These are phyloP conservation scores for Rhododendron molle DNA, from an alignment of 148 eudicot genomes.

Conservation along the genomic window DNA sequence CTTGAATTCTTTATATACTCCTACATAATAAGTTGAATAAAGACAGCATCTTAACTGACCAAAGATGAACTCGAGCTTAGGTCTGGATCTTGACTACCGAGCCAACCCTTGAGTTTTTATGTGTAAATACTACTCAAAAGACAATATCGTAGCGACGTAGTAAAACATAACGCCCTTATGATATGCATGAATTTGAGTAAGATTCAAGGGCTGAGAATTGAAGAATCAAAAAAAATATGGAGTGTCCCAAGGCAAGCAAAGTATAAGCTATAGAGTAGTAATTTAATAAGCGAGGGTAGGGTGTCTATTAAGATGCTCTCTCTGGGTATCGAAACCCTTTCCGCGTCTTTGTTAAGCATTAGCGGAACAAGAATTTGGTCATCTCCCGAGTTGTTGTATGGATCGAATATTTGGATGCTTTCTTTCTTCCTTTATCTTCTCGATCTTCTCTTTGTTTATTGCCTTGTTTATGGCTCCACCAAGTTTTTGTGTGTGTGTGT, in stretches of 20 bases:
- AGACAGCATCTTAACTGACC: too few species aligned
- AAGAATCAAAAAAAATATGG: neutral
- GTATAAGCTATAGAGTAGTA: too few species aligned
- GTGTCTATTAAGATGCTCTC: neutral
- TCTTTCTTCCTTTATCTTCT: neutral
- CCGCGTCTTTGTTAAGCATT: constrained; percentile 20
- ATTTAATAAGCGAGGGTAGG: neutral
- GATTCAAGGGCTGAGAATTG: neutral
- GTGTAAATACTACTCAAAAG: too few species aligned
- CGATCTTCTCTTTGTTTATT: neutral
- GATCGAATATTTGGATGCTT: constrained; percentile 1
- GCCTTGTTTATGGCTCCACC: neutral
- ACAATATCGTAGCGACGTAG: neutral
- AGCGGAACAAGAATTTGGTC: constrained; percentile 17
- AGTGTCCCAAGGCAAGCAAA: constrained; percentile 22
- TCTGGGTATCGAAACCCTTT: constrained; percentile 18
- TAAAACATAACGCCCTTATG: neutral
- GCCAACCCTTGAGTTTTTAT: neutral
- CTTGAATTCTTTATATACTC: too few species aligned
- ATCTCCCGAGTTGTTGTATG: neutral
- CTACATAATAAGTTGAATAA: too few species aligned
- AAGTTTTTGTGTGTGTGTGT: neutral
- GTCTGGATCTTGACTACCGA: neutral
- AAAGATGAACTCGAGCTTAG: too few species aligned
- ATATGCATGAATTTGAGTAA: neutral